Base-by-base conservation (phyloP, 163 green algal species). In the Chlorella variabilis region DNA sequence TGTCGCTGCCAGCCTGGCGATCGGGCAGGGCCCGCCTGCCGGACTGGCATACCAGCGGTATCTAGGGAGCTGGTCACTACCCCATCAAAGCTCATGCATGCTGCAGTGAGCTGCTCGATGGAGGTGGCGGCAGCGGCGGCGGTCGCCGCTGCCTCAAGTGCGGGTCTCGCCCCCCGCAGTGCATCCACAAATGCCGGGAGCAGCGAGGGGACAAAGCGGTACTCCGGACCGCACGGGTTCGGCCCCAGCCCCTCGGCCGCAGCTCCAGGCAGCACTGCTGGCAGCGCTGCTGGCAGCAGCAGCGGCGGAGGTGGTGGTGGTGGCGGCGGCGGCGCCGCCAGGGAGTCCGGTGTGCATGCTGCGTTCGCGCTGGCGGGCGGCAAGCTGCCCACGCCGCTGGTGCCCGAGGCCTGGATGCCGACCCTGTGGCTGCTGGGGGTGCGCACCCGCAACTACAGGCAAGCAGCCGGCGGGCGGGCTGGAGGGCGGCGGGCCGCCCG, bases 351-450 rank as follows among this genome's bases (percentile, higher is more conserved):
- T 17, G 20, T 62, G 76, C 71, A 54, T 1, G 49, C 39, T 1
- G 73, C 61, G 25, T 85, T 85, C 66, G 59, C 59, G 18, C 38
- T 85, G 66, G 80, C 70, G 11, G 80, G 80, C 21, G 80, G 80
- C 13, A 33, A 51, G 27, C 36, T 48, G 25, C 80, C 80, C 17
- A 54, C 70, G 0, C 80, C 80, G 9, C 71, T 85, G 13, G 54
- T 80, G 4, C 80, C 80, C 8, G 48, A 49, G n/a, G 41, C 31
- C 21, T 71, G 48, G 73, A 45, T 78, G 38, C 80, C 80, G 1
- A 42, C 75, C n/a, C 25, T 75, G 18, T 85, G 74, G 73, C 74
- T 85, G 63, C 49, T 81, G 73, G 68, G 73, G 2, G 80, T 85
- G 74, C 38, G 74, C 25, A 71, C 71, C 0, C 31, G 31, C 23